Evolutionary conservation across 169 alveolate species (phyloP).

Genomic region (Plasmodium vinckei): DNA sequence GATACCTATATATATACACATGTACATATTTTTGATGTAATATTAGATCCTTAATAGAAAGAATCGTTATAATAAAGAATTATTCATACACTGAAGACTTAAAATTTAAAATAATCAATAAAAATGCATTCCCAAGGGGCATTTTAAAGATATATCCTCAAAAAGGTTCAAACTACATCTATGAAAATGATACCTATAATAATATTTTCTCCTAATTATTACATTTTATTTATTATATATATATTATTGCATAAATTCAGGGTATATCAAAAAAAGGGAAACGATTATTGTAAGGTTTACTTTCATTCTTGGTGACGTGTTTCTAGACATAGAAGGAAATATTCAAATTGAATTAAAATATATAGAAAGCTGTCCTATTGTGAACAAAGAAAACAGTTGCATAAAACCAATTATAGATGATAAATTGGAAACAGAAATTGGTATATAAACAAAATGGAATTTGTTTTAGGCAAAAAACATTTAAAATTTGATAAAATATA

Average conservation of each 20-base stretch:
- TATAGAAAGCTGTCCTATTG: conserved; percentile 2
- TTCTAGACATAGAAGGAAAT: conserved; percentile 73
- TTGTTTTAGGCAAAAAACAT: background rate
- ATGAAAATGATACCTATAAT: conserved; percentile 9
- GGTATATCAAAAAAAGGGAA: conserved; percentile 47
- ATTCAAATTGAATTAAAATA: conserved; percentile 67
- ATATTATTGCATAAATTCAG: conserved; percentile 20
- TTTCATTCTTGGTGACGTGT: conserved; percentile 54
- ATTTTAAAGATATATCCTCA: conserved; percentile 51
- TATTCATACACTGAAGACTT: conserved; percentile 36
- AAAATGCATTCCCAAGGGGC: conserved; percentile 46
- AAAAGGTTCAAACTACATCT: conserved; percentile 29
- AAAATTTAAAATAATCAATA: conserved; percentile 66
- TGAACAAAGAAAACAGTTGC: background rate
- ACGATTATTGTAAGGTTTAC: conserved; percentile 40
- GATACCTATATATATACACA: background rate
- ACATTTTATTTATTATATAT: background rate
- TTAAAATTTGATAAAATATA: background rate
- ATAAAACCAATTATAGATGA: conserved; percentile 2
- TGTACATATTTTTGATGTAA: conserved; percentile 9
- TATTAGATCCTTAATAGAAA: conserved; percentile 54
- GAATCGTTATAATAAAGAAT: conserved; percentile 67
- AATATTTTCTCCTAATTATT: background rate
- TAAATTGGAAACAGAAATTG: conserved; percentile 30
- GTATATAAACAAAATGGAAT: conserved; percentile 21